Evolutionary conservation across 352 stramenopile genomes (phyloP).

Genomic region (Blastocystis sp.): DNA sequence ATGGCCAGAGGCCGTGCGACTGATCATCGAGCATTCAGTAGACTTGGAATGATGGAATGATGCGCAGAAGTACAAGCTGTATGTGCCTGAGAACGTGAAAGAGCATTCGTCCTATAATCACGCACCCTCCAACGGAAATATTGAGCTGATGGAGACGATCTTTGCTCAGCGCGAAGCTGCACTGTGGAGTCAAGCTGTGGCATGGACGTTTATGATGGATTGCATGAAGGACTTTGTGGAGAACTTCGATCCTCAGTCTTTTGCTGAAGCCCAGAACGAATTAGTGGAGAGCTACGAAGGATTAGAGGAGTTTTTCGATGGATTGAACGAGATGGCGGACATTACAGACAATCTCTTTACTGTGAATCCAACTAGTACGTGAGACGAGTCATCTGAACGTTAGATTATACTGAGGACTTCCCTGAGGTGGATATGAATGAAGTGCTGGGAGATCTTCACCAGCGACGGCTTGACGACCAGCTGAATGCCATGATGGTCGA

Average conservation of each 20-base stretch:
- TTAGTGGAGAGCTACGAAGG: not conserved
- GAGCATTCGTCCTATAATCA: not conserved
- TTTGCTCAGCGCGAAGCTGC: not conserved
- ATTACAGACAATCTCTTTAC: constrained; percentile 10
- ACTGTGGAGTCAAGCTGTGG: not conserved
- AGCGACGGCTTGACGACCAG: constrained; percentile 4
- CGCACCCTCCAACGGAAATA: not conserved
- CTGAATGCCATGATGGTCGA: not conserved
- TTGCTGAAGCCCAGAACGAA: not conserved
- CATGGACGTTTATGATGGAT: constrained; percentile 10
- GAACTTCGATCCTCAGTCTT: not conserved
- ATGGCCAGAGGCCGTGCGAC: not conserved
- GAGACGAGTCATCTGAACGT: not conserved
- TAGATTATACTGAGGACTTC: constrained; percentile 16
- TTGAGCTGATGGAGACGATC: not conserved
- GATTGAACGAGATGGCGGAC: not conserved
- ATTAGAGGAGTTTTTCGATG: not conserved
- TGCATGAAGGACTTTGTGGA: not conserved
- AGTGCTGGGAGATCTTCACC: not conserved
- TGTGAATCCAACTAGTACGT: not conserved
- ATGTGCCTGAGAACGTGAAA: not conserved
- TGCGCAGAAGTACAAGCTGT: not conserved
- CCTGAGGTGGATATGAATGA: not conserved
- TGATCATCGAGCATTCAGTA: not conserved
- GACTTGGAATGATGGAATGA: not conserved